Evolutionary conservation across 2,329 filamentous ascomycete species (phyloP), one percentile per base, ranked within the genome.

Genomic region (Trichoderma koningii): DNA sequence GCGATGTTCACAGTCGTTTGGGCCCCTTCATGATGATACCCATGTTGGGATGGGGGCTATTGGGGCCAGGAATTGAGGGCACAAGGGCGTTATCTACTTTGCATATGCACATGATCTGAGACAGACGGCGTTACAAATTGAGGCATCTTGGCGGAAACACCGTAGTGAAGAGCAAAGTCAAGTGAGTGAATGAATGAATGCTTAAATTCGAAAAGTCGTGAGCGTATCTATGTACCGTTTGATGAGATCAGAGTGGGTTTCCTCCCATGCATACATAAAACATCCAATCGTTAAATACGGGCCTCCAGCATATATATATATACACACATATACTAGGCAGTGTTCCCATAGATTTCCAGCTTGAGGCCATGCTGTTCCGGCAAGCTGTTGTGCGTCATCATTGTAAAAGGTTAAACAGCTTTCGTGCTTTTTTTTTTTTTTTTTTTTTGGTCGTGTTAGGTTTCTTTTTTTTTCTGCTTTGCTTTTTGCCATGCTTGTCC

Each of bases 221-320:
- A 61, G 57, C 41, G n/a, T 59, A 56, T 65, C 63, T 65, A 65
- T 65, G 44, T 65, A 65, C 56, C 56, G 55, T 65, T 38, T 30
- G 51, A 50, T 55, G 50, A 60, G 53, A 45, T 55, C 47, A 56
- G 63, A 50, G 56, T 61, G 56, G 56, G 48, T 52, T 60, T 61
- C 38, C 56, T 42, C 55, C 57, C 55, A 61, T 65, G 56, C 56
- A 55, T 55, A 52, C 62, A 59, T 63, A 62, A 62, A 50, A 63
- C 55, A 59, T 61, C 56, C 48, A 60, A 52, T 61, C 63, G 63
- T 65, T 65, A 61, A 61, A 61, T 65, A 61, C 56, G 55, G 55
- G 63, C 26, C 45, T 23, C 26, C 41, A 48, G 55, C 41, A 55
- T 61, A 48, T 48, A 48, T 14, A 12, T 12, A 38, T 38, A 38